Percentiles rank a stretch among this genome's conserved stretches.
phyloP scores from a whole-genome alignment of 148 eudicot genomes.

The Cornus kousa region DNA sequence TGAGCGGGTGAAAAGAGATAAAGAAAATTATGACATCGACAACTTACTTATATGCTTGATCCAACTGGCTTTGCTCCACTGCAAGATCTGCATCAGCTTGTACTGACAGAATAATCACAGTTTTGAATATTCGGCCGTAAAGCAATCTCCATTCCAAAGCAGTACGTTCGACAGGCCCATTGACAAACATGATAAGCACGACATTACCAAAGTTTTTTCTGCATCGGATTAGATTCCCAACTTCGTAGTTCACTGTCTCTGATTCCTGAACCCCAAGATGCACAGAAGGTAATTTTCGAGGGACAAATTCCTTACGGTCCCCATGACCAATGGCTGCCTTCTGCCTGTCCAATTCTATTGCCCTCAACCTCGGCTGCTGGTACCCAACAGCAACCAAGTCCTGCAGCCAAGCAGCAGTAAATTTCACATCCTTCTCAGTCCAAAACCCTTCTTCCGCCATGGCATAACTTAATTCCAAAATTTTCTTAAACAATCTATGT shows the following conservation, averaged over 20 bases:
- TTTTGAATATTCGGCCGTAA: slow-evolving; percentile 36
- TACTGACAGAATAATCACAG: slow-evolving; percentile 32
- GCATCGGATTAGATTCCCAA: slow-evolving; percentile 37
- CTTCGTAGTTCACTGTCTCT: slow-evolving; percentile 34
- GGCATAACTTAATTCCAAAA: slow-evolving; percentile 27
- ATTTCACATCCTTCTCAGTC: slow-evolving; percentile 30
- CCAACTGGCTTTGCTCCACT: slow-evolving; percentile 31
- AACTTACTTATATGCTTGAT: slow-evolving; percentile 32
- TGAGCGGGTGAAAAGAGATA: not conserved
- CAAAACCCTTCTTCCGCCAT: slow-evolving; percentile 38
- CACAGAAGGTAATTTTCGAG: slow-evolving; percentile 30
- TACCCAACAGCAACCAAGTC: slow-evolving; percentile 38
- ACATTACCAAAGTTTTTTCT: slow-evolving; percentile 32
- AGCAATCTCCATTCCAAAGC: slow-evolving; percentile 43
- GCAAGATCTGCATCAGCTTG: slow-evolving; percentile 31
- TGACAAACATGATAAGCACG: slow-evolving; percentile 35
- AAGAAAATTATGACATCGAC: not conserved
- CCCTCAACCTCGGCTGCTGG: slow-evolving; percentile 21
- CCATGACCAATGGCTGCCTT: slow-evolving; percentile 7
- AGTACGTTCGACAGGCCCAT: slow-evolving; percentile 33
- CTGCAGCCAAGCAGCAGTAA: slow-evolving; percentile 40
- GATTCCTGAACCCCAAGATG: slow-evolving; percentile 41
- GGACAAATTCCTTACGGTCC: slow-evolving; percentile 25
- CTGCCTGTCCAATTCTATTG: slow-evolving; percentile 13
- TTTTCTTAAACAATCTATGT: slow-evolving; percentile 21